Evolutionary conservation across 2,329 filamentous ascomycete genomes (phyloP).

Genomic region (Cordyceps militaris): DNA sequence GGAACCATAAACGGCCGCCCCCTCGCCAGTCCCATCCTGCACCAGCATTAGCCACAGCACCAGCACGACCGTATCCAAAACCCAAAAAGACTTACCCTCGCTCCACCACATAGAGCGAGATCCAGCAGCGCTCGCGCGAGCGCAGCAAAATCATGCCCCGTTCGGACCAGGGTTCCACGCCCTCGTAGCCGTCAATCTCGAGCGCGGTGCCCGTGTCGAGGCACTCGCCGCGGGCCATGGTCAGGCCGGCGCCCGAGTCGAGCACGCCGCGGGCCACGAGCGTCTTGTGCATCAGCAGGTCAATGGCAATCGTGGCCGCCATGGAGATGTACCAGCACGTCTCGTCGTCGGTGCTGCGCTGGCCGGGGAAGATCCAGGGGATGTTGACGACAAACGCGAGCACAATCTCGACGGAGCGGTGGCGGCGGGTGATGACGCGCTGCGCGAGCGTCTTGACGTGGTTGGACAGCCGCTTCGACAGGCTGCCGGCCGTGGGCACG

Average conservation of each 20-base stretch:
- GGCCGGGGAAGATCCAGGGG: conserved; percentile 65
- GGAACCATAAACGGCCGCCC: conserved; percentile 63
- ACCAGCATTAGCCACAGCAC: neutral
- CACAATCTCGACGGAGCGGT: conserved; percentile 66
- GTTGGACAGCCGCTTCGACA: conserved; percentile 58
- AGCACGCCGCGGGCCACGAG: conserved; percentile 46
- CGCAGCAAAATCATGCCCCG: conserved; percentile 55
- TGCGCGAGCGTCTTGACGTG: conserved; percentile 58
- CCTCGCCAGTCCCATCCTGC: conserved; percentile 58
- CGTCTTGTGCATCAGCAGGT: conserved; percentile 64
- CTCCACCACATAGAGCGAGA: conserved; percentile 66
- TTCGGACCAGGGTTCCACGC: conserved; percentile 54
- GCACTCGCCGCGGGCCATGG: conserved; percentile 57
- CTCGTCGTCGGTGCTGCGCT: conserved; percentile 64
- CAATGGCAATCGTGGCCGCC: conserved; percentile 61
- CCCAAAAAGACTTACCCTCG: conserved; percentile 42
- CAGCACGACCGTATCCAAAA: conserved; percentile 16
- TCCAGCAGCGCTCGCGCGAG: conserved; percentile 61
- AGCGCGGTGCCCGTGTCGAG: conserved; percentile 61
- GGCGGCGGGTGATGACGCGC: conserved; percentile 52
- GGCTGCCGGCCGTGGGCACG: conserved; percentile 52
- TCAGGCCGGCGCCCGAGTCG: conserved; percentile 37
- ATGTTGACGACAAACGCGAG: conserved; percentile 70
- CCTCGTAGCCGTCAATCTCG: conserved; percentile 59
- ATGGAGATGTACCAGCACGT: conserved; percentile 65